Evolutionary conservation across 2,329 filamentous ascomycete species (phyloP), one percentile per base, ranked within the genome.

Genomic region (Colletotrichum tropicale): DNA sequence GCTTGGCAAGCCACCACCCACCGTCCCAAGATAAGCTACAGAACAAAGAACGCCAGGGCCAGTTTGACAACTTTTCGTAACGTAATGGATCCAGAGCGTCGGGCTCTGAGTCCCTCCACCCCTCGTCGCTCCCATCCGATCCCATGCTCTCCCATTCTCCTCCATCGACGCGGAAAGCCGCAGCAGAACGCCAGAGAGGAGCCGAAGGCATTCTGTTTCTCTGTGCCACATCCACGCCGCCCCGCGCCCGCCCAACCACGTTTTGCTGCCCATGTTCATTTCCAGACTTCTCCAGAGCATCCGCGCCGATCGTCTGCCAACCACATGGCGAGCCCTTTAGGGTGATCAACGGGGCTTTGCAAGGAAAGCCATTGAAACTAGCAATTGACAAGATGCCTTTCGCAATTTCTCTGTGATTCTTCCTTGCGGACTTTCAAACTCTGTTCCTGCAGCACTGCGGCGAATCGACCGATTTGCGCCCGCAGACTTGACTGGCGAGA

Each of bases 81-180:
- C 72, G 72, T 76, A 76, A 76, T 72, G 43, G 64, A 75, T 76
- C 72, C 72, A 77, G 75, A 58, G 72, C 36, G 64, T 30, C 70
- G 74, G 74, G 74, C 34, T 26, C 36, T 34, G 24, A 28, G 15
- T 34, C 26, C 21, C 9, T 21, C 8, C 30, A 8, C 58, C 18
- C 56, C 56, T 61, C 56, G 26, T n/a, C 28, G 6, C 28, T 34
- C 28, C 26, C 58, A 61, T 30, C 38, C 38, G 9, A 43, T 43
- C 38, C 38, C 38, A 43, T 43, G 38, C 38, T 18, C 9, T n/a
- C 38, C 38, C 38, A 43, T 43, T 18, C 38, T 43, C 38, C 38
- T 43, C 38, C 18, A 8, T 28, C n/a, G 26, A 13, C 28, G 32
- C 28, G 32, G 28, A 28, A 30, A 60, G 26, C 26, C 26, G 16